These are phyloP conservation scores for Boletus vermiculosoides DNA, from an alignment of 768 basidiomycete species.

Conservation along the genomic window DNA sequence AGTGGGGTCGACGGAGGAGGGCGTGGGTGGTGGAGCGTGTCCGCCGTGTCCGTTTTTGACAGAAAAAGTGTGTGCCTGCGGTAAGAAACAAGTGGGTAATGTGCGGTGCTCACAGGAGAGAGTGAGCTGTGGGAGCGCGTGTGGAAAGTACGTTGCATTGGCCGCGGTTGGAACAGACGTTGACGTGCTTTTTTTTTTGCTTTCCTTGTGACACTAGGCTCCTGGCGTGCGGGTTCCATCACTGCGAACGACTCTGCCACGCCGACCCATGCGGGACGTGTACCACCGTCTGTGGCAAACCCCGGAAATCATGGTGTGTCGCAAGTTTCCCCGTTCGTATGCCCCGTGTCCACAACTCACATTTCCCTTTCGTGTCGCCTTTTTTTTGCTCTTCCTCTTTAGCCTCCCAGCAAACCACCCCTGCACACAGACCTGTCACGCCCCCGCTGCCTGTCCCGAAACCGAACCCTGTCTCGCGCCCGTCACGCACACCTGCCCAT, in stretches of 20 bases:
- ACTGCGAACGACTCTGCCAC: conserved; percentile 83
- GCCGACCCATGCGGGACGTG: conserved; percentile 78
- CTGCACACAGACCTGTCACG: conserved; percentile 80
- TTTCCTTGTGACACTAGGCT: conserved; percentile 38
- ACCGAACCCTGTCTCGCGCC: conserved; percentile 69
- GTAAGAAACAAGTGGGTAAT: conserved; percentile 77
- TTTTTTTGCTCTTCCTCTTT: background rate
- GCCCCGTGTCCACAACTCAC: background rate
- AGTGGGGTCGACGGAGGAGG: background rate
- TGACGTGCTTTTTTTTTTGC: background rate
- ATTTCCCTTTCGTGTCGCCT: too few relatives aligned
- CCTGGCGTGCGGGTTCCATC: conserved; percentile 85
- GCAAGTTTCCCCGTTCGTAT: background rate
- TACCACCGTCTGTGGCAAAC: conserved; percentile 77
- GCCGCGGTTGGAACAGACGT: background rate
- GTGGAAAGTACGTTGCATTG: conserved; percentile 60
- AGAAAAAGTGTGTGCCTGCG: conserved; percentile 81
- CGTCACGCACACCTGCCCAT: conserved; percentile 73
- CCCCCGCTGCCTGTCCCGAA: conserved; percentile 83
- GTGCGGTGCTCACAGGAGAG: conserved; percentile 77
- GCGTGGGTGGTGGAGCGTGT: conserved; percentile 40
- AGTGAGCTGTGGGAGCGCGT: conserved; percentile 80
- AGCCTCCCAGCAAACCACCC: conserved; percentile 73
- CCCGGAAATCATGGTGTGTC: conserved; percentile 76
- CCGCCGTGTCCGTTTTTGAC: conserved; percentile 88